These are phyloP conservation scores for Dalechampia spathulata DNA, from an alignment of 441 rosid species.

Conservation along the genomic window DNA sequence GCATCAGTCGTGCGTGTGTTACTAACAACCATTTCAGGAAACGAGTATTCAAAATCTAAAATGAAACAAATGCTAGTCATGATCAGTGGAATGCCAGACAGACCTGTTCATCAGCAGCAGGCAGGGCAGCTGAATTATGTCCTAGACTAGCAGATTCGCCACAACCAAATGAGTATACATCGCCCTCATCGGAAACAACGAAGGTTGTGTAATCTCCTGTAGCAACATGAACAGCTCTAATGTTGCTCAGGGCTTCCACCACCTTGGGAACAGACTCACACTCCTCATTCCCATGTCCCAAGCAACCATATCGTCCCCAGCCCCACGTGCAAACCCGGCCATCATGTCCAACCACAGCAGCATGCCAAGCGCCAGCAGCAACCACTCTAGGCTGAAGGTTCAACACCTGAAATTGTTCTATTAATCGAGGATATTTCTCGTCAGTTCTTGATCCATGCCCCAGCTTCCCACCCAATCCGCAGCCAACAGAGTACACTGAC, in stretches of 20 bases:
- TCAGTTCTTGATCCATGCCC: conserved; percentile 92
- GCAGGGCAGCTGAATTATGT: conserved; percentile 33
- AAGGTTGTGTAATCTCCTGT: conserved; percentile 95
- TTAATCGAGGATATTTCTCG: conserved; percentile 84
- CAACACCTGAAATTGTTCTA: conserved; percentile 62
- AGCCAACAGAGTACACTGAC: conserved; percentile 98
- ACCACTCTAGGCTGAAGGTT: conserved; percentile 83
- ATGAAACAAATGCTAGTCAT: not conserved
- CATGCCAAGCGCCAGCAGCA: conserved; percentile 99
- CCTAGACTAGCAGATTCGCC: conserved; percentile 94
- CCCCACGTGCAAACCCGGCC: conserved; percentile 99
- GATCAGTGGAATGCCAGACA: not conserved
- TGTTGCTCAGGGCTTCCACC: conserved; percentile 62
- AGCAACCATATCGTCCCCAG: conserved; percentile 97
- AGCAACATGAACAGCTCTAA: conserved; percentile 87
- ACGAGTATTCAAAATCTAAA: too few species aligned
- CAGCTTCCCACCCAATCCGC: conserved; percentile 97
- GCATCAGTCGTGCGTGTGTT: too few species aligned
- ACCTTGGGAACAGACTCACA: conserved; percentile 80
- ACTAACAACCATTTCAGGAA: too few species aligned
- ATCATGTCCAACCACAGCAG: conserved; percentile 88
- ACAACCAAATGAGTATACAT: conserved; percentile 89
- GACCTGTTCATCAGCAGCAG: conserved; percentile 60
- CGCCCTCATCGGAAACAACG: conserved; percentile 81
- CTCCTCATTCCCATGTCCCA: conserved; percentile 94